Evolutionary conservation across 1,284 basidiomycete species (phyloP).

Genomic region (Leccinum glutinopallens): DNA sequence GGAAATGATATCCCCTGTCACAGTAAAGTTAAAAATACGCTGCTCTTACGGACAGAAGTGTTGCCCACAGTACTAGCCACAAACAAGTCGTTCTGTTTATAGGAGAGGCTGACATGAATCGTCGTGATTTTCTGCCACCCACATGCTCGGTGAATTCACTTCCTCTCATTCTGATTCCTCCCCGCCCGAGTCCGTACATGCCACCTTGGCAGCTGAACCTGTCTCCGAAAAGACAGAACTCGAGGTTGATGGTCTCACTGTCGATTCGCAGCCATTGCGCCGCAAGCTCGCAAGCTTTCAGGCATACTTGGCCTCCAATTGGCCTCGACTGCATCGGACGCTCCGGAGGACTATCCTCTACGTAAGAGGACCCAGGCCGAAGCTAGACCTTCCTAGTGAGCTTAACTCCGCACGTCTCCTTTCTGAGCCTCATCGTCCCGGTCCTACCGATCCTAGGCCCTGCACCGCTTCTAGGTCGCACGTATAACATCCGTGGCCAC

Average conservation of each 20-base stretch:
- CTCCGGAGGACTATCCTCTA: slow-evolving; percentile 35
- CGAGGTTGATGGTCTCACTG: slow-evolving; percentile 1
- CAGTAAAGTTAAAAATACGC: slow-evolving; percentile 8
- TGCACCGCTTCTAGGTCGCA: slow-evolving; percentile 54
- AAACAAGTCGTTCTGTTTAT: slow-evolving; percentile 10
- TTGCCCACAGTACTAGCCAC: not conserved
- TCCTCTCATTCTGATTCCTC: slow-evolving; percentile 4
- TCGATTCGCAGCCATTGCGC: not conserved
- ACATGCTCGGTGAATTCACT: slow-evolving; percentile 17
- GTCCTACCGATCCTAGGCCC: slow-evolving; percentile 43
- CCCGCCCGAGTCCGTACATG: slow-evolving; percentile 17
- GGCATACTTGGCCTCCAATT: slow-evolving; percentile 13
- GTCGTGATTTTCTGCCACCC: not conserved
- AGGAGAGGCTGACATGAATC: not conserved
- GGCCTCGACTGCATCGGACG: slow-evolving; percentile 25
- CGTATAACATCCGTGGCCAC: slow-evolving; percentile 41
- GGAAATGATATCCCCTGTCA: slow-evolving; percentile 3
- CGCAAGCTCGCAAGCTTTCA: slow-evolving; percentile 15
- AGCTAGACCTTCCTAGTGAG: slow-evolving; percentile 48
- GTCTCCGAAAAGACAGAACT: slow-evolving; percentile 10
- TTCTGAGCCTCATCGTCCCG: slow-evolving; percentile 8
- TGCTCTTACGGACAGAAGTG: not conserved
- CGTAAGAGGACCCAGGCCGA: slow-evolving; percentile 62
- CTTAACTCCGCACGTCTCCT: not conserved
- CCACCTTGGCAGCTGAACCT: slow-evolving; percentile 8